phyloP scores from a whole-genome alignment of 305 asterid species.

The Fraxinus velutina region DNA sequence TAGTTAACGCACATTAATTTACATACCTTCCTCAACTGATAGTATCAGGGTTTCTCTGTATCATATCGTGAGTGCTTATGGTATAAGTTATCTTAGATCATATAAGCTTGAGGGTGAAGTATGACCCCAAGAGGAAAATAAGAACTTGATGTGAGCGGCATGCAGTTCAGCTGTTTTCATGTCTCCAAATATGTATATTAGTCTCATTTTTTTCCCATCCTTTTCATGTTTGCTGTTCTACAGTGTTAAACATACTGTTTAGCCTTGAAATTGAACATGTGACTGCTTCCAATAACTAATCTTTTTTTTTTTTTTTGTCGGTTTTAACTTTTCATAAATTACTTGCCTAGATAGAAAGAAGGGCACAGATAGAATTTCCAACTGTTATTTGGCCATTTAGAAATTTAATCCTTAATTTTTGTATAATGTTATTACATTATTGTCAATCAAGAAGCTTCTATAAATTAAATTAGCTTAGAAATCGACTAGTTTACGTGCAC shows the following conservation, averaged over 20 bases:
- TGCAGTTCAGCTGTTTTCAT: constrained; percentile 29
- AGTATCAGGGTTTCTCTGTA: constrained; percentile 24
- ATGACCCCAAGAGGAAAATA: constrained; percentile 27
- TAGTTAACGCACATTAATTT: constrained; percentile 8
- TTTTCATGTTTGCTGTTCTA: constrained; percentile 7
- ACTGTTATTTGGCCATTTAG: neutral
- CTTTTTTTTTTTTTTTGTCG: neutral
- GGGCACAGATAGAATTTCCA: neutral
- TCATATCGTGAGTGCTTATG: constrained; percentile 28
- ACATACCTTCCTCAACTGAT: constrained; percentile 23
- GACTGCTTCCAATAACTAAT: neutral
- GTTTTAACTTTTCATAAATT: neutral
- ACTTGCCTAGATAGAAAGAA: neutral
- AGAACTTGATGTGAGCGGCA: constrained; percentile 32
- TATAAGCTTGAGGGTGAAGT: constrained; percentile 23
- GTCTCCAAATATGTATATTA: constrained; percentile 31
- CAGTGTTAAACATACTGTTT: neutral
- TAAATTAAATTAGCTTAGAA: neutral
- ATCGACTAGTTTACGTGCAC: neutral
- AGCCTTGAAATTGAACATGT: neutral
- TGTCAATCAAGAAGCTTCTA: neutral
- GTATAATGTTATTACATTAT: neutral
- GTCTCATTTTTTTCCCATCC: neutral
- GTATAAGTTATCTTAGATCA: constrained; percentile 24
- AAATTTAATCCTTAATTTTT: neutral